phyloP scores from a whole-genome alignment of 768 basidiomycete genomes.

The Xerocomus potaroensis region DNA sequence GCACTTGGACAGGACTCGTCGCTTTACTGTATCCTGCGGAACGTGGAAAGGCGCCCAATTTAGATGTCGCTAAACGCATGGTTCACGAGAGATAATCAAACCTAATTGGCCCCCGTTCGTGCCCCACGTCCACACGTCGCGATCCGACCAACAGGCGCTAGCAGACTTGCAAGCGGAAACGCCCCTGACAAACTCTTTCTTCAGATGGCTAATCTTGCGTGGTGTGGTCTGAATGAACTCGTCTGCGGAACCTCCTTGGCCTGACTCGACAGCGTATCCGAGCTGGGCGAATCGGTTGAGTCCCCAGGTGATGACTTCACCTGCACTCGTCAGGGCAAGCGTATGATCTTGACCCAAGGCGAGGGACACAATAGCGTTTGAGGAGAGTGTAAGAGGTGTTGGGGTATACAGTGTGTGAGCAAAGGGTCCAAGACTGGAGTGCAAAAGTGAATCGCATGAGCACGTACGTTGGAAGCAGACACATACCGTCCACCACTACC shows the following conservation, averaged over 20 bases:
- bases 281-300: constrained; percentile 85
- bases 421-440: constrained; percentile 60
- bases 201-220: constrained; percentile 70
- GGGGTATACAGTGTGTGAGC: constrained; percentile 79
- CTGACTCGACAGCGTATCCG: constrained; percentile 74
- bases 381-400: constrained; percentile 53
- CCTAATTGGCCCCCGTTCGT: constrained; percentile 92
- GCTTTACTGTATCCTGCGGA: constrained; percentile 68
- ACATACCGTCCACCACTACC: constrained; percentile 79
- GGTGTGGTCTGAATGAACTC: constrained; percentile 77
- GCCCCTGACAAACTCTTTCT: constrained; percentile 74
- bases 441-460: background rate
- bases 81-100: constrained; percentile 29
- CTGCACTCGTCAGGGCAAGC: constrained; percentile 71
- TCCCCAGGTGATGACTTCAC: constrained; percentile 90
- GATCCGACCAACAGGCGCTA: constrained; percentile 83
- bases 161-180: constrained; percentile 84
- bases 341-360: constrained; percentile 96
- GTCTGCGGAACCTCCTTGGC: constrained; percentile 45
- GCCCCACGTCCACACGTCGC: constrained; percentile 83
- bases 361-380: constrained; percentile 56
- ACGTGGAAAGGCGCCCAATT: background rate
- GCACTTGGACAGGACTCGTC: constrained; percentile 67
- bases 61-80: no score
- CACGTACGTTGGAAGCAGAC: background rate